These are phyloP conservation scores for Colletotrichum eremochloae DNA, from an alignment of 2,329 filamentous ascomycete genomes.

Conservation along the genomic window DNA sequence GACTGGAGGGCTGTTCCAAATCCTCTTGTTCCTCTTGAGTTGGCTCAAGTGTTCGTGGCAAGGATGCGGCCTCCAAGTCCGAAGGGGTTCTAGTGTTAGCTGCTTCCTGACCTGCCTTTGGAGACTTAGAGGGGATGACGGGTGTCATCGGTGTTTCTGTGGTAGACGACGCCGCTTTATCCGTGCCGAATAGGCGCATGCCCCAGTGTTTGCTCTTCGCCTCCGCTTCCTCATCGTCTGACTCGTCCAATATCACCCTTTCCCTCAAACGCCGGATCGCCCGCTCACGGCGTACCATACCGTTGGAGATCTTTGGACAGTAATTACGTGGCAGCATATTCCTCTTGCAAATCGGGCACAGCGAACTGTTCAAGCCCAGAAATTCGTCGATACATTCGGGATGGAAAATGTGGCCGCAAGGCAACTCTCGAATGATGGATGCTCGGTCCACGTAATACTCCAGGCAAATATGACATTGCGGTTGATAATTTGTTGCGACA, in stretches of 20 bases:
- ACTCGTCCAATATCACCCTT: slow-evolving; percentile 61
- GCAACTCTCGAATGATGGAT: slow-evolving; percentile 84
- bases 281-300: slow-evolving; percentile 86
- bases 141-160: slow-evolving; percentile 39
- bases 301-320: slow-evolving; percentile 81
- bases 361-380: slow-evolving; percentile 80
- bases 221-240: slow-evolving; percentile 49
- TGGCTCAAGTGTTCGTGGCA: slow-evolving; percentile 34
- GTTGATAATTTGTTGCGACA: slow-evolving; percentile 75
- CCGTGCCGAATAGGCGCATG: slow-evolving; percentile 51
- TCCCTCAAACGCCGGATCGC: slow-evolving; percentile 73
- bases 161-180: slow-evolving; percentile 30
- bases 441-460: slow-evolving; percentile 79
- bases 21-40: slow-evolving; percentile 41
- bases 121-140: slow-evolving; percentile 29
- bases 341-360: slow-evolving; percentile 93
- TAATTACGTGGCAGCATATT: slow-evolving; percentile 79
- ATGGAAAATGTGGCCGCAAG: slow-evolving; percentile 94
- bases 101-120: slow-evolving; percentile 23
- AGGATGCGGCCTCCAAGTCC: slow-evolving; percentile 22
- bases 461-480: slow-evolving; percentile 90
- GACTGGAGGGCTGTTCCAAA: slow-evolving; percentile 22
- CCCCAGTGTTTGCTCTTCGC: slow-evolving; percentile 54
- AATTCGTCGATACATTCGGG: slow-evolving; percentile 92
- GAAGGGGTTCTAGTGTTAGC: slow-evolving; percentile 8